Percentiles rank a stretch among this genome's conserved stretches.
phyloP scores from a whole-genome alignment of 2,329 filamentous ascomycete genomes.

The Fusarium sp. region DNA sequence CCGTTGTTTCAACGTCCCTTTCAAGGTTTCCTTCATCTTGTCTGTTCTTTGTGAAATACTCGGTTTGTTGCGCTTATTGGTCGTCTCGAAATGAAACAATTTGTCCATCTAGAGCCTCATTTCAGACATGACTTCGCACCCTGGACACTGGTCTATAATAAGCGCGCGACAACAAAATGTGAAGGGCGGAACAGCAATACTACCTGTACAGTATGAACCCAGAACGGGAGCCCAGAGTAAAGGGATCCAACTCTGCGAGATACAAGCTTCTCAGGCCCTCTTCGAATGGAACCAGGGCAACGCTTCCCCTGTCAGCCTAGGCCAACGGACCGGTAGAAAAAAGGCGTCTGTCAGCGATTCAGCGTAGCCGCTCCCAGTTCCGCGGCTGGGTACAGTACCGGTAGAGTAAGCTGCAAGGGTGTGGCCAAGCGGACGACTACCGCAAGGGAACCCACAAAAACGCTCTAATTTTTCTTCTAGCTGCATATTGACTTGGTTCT shows the following conservation, averaged over 20 bases:
- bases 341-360: conserved; percentile 39
- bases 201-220: conserved; percentile 26
- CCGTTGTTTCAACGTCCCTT: conserved; percentile 43
- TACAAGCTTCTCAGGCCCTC: conserved; percentile 2
- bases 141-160: neutral
- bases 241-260: neutral
- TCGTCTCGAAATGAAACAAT: conserved; percentile 27
- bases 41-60: conserved; percentile 9
- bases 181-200: neutral
- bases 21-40: conserved; percentile 27
- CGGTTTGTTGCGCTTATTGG: conserved; percentile 13
- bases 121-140: conserved; percentile 1
- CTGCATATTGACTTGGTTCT: conserved; percentile 28
- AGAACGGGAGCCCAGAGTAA: neutral
- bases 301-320: conserved; percentile 16
- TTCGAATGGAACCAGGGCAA: conserved; percentile 4
- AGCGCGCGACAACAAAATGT: conserved; percentile 27
- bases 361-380: conserved; percentile 27
- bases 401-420: conserved; percentile 17
- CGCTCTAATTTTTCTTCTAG: conserved; percentile 46
- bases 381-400: conserved; percentile 27
- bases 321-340: conserved; percentile 26
- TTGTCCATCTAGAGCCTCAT: conserved; percentile 17
- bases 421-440: conserved; percentile 28
- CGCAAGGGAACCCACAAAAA: conserved; percentile 35